Conservation (phyloP, 1,284 basidiomycete species). For the Moesziomyces sp. region DNA sequence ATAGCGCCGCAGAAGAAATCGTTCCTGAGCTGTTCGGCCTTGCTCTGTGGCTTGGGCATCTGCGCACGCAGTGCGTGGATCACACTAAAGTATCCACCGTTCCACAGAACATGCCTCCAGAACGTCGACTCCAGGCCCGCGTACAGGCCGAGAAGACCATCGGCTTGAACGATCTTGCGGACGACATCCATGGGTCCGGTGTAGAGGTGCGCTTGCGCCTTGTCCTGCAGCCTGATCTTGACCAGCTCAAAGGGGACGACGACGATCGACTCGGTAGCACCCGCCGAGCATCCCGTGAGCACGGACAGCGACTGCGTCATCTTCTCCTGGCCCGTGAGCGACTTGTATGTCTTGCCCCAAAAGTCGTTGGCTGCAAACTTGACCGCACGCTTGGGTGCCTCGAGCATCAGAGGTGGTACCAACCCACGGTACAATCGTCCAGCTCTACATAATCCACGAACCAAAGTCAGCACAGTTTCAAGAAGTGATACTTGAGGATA, state of each 20-base stretch:
- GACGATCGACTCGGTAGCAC: constrained; percentile 92
- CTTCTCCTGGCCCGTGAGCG: constrained; percentile 76
- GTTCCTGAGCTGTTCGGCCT: constrained; percentile 81
- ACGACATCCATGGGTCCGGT: constrained; percentile 93
- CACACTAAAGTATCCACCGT: constrained; percentile 75
- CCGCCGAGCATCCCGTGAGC: constrained; percentile 90
- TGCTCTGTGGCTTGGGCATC: constrained; percentile 79
- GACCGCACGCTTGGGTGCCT: constrained; percentile 97
- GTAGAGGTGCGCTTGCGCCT: constrained; percentile 84
- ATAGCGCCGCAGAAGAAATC: constrained; percentile 90
- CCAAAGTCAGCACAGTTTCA: background rate
- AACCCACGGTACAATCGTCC: constrained; percentile 92
- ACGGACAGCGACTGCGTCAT: constrained; percentile 89
- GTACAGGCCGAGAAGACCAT: constrained; percentile 88
- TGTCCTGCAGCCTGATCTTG: constrained; percentile 89
- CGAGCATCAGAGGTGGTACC: constrained; percentile 89
- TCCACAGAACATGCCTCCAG: constrained; percentile 69
- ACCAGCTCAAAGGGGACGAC: constrained; percentile 98
- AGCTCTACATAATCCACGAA: constrained; percentile 55
- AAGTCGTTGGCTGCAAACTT: constrained; percentile 93
- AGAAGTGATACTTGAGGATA: no score
- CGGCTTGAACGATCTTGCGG: constrained; percentile 84
- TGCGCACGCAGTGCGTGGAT: constrained; percentile 84
- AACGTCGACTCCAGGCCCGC: constrained; percentile 63
- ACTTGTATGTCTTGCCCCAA: constrained; percentile 74